Evolutionary conservation across 2,329 filamentous ascomycete genomes (phyloP), one percentile per base, ranked within the genome.

Genomic region (Coniella lustricola): DNA sequence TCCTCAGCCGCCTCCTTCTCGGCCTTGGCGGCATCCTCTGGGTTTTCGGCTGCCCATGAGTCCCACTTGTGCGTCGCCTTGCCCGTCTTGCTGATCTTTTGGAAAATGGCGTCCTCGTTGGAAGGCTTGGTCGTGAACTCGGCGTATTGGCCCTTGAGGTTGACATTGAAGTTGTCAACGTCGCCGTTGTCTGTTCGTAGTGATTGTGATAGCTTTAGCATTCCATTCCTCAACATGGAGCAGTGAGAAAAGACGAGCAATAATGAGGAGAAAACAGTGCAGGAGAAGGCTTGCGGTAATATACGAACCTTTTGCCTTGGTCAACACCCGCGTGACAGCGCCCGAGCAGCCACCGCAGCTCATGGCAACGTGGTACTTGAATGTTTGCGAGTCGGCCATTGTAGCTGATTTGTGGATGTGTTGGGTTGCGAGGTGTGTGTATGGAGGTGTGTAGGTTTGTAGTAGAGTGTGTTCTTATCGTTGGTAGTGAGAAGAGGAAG

Each of bases 321-420:
- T 91, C 56, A 98, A 81, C 39, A 96, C 90, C 45, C 90, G 81
- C 70, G 95, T 87, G 38, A 98, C 78, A 57, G 93, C 93, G 62
- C 90, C 90, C 39, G 90, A 96, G 83, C 93, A 98, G 67, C 93
- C 93, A 65, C 87, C 82, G 73, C 93, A 98, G 76, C 76, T 86
- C 93, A 98, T 98, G 69, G 74, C 77, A 67, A 97, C 81, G 70
- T 90, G 84, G 77, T 97, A 97, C 69, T 93, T 88, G 85, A 97
- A 97, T 59, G 82, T 87, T 75, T 95, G 89, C 60, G 47, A 47
- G 75, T 87, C 87, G 52, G 82, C 72, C 86, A 90, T 90, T 61
- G 57, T 75, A 61, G 16, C 14, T 16, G 4, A 22, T 42, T 16
- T 17, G 25, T 40, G 44, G 42, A n/a, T 14, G 14, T 25, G 35